phyloP scores from a whole-genome alignment of 1,284 basidiomycete genomes.

The Marasmius sp. region DNA sequence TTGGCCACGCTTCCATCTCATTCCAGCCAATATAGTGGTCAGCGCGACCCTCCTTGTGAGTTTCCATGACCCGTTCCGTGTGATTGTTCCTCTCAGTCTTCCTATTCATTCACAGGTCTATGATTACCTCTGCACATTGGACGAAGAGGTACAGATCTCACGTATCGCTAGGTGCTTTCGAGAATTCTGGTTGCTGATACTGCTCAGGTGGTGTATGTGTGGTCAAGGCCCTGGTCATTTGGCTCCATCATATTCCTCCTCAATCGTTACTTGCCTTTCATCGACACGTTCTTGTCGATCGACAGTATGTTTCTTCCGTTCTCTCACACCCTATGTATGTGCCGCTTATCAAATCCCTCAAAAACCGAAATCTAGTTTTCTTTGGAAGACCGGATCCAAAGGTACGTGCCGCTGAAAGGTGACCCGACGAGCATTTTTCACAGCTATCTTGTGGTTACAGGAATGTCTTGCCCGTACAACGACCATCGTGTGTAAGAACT shows the following conservation, averaged over 20 bases:
- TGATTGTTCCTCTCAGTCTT: not conserved
- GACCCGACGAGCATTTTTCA: too few relatives aligned
- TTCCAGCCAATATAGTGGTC: conserved; percentile 2
- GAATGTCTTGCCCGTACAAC: not conserved
- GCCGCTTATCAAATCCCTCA: not conserved
- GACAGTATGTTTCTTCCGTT: conserved; percentile 23
- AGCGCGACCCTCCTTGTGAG: conserved; percentile 6
- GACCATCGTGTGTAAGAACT: not conserved
- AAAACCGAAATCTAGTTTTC: not conserved
- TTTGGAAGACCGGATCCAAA: not conserved
- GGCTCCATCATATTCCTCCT: conserved; percentile 37
- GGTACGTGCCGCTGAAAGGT: too few relatives aligned
- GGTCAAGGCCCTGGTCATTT: conserved; percentile 31
- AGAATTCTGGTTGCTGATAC: not conserved
- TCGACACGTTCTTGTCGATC: conserved; percentile 39
- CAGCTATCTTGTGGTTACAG: too few relatives aligned
- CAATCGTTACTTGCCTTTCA: conserved; percentile 42
- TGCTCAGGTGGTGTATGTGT: conserved; percentile 36
- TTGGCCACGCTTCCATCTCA: not conserved
- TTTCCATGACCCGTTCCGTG: not conserved
- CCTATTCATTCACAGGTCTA: conserved; percentile 29
- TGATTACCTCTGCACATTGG: conserved; percentile 37
- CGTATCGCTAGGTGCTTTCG: not conserved
- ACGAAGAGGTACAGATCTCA: conserved; percentile 33
- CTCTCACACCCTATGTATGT: not conserved